Evolutionary conservation across 345 rosid genomes (phyloP), one percentile per base, ranked within the genome.

Genomic region (Euphorbia pulcherrima): DNA sequence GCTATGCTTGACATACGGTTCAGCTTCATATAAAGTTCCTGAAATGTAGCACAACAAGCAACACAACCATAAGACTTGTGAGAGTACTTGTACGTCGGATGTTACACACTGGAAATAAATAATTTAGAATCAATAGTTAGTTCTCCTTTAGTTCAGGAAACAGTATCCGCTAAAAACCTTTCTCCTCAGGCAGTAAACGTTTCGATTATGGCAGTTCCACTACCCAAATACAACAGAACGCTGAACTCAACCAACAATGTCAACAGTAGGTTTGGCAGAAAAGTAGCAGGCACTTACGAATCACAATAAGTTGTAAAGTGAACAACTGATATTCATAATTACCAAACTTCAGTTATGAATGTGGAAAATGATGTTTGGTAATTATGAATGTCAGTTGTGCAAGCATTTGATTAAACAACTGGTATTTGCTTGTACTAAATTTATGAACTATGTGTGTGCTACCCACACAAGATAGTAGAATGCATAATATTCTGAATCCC

Each of bases 1-100:
- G 97, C 97, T 74, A 95, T 77, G 79, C 83, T 75, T 69, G 96
- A 86, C 93, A 95, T 86, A 75, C 90, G 74, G 67, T 87, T 83
- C 67, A 95, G 87, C 74, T 90, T 95, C 50, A 79, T 59, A 78
- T 72, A 95, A 58, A 95, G 98, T 77, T 92, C 97, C 99, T 95
- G 92, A 62, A 75, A n/a, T n/a, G n/a, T 72, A 55, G 24, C 37
- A 71, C 14, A 33, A 33, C 20, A 41, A 41, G 16, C 47, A 39
- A 67, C 21, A 64, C 40, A 18, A 30, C 26, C 1, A 23, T n/a
- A 44, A 63, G 73, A 62, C 20, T 14, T 11, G 17, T 18, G 26
- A 6, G 28, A 28, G 55, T 23, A 48, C 13, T 40, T 16, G 0
- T 44, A 44, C 18, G 55, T 14, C 44, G 17, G 23, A 55, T n/a